Conservation (phyloP, 352 stramenopile genomes). For the Albugo candida region DNA sequence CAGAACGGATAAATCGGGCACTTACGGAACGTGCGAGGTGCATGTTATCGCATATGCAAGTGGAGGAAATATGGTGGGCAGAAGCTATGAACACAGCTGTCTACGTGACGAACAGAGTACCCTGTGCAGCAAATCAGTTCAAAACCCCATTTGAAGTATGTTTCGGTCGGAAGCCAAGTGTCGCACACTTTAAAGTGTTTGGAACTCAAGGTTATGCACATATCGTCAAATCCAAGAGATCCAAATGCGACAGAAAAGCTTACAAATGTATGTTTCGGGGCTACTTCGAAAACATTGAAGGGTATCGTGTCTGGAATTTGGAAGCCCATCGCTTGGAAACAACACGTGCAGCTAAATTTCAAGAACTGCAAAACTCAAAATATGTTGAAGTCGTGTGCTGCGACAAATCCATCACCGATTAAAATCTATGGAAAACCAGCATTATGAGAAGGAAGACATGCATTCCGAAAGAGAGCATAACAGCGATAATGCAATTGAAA, state of each 20-base stretch:
- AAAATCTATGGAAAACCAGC: no score
- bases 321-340: background rate
- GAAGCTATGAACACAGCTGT: no score
- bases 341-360: background rate
- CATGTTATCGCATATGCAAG: slow-evolving; percentile 6
- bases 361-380: background rate
- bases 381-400: background rate
- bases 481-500: background rate
- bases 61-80: background rate
- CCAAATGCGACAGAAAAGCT: slow-evolving; percentile 9
- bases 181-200: slow-evolving; percentile 4
- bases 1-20: slow-evolving; percentile 10
- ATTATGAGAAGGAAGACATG: background rate
- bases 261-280: slow-evolving; percentile 13
- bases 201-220: slow-evolving; percentile 6
- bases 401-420: no score
- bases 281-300: slow-evolving; percentile 8
- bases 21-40: slow-evolving; percentile 6
- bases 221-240: slow-evolving; percentile 4
- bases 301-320: slow-evolving; percentile 7
- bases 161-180: no score
- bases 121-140: background rate
- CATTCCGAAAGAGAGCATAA: background rate
- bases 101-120: no score
- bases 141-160: no score